Evolutionary conservation across 2,329 filamentous ascomycete genomes (phyloP), one percentile per base, ranked within the genome.

Genomic region (Neonectria magnoliae): DNA sequence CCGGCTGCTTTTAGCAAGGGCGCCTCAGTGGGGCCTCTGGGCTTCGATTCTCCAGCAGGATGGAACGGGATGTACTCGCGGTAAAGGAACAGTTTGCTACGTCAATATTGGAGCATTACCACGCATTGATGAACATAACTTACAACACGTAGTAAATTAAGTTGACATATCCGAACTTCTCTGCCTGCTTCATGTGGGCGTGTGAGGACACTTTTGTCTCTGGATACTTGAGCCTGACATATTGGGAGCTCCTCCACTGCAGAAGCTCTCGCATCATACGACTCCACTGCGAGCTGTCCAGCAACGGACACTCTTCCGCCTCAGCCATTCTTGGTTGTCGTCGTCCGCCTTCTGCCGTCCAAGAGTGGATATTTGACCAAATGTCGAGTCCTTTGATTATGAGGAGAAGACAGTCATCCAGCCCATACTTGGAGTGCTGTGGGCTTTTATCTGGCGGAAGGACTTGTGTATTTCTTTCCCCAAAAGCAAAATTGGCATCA

Each of bases 101-200:
- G 10, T 16, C 2, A 14, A 10, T 2, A 20, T 29, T 5, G 18
- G 11, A 52, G 48, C 18, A n/a, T n/a, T 1, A 20, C 2, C 8
- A 14, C 2, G 5, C 2, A 5, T 36, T 9, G 13, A 29, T 9
- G 7, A 8, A 9, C 10, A 27, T 7, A 18, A 5, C 48, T 57
- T 18, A 73, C 72, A 70, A 72, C 38, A 74, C 48, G 33, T 74
- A 74, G 62, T 74, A 74, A 0, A 74, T 68, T 8, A 74, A 22
- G 29, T 73, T 74, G 22, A 74, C 61, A 14, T 72, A 71, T 2
- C 71, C 72, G 36, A 74, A 74, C 13, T 58, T 66, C 54, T 74
- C 72, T 1, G 69, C 72, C 3, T 73, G 72, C 16, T 71, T 68
- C 2, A 70, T 51, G 45, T 74, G 72, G 2, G 72, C 69, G 57